Evolutionary conservation across 73 alveolate species (phyloP), one percentile per base, ranked within the genome.

Genomic region (Breviolum minutum): DNA sequence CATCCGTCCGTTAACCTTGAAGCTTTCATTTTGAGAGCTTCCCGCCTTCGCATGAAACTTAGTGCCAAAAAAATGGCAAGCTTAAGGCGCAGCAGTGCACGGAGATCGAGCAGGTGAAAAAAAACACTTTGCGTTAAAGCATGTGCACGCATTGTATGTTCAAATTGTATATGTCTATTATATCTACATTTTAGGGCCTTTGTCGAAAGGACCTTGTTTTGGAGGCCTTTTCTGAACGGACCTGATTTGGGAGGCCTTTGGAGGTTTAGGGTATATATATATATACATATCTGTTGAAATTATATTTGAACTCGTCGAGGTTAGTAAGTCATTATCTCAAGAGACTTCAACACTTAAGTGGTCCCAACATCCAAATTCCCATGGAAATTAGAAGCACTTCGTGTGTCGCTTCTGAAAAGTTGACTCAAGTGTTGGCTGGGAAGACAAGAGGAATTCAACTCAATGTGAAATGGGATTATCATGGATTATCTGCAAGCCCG

Each of bases 191-290:
- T 26, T 19, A 81, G 90, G 90, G 90, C 90, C 90, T 81, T 81
- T 81, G n/a, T 19, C 30, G 32, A 54, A 81, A 17, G 90, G 71
- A 40, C 90, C 71, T 81, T 22, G 11, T 10, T 17, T 14, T 40
- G 40, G 22, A 54, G 90, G 90, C 90, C 90, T 81, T 81, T 81
- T 13, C 54, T 7, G 71, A 16, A 81, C 68, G 90, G 61, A 40
- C 90, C 71, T 81, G 19, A 8, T 48, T 81, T 48, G 1, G 69
- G 2, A 10, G 70, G 90, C 90, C 71, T 81, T 60, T 81, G 71
- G 90, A 81, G 30, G 90, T 27, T 19, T 81, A 81, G 90, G 90
- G 90, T 81, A 80, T 80, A 40, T 32, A 32, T 80, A 80, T 13
- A 76, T 17, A 71, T 71, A 63, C 88, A 13, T 40, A 40, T 40